A percentile compares a stretch with the other conserved stretches of the same genome.
Conservation (phyloP, 164 flowering plant genomes). For the Vitis cinerea region DNA sequence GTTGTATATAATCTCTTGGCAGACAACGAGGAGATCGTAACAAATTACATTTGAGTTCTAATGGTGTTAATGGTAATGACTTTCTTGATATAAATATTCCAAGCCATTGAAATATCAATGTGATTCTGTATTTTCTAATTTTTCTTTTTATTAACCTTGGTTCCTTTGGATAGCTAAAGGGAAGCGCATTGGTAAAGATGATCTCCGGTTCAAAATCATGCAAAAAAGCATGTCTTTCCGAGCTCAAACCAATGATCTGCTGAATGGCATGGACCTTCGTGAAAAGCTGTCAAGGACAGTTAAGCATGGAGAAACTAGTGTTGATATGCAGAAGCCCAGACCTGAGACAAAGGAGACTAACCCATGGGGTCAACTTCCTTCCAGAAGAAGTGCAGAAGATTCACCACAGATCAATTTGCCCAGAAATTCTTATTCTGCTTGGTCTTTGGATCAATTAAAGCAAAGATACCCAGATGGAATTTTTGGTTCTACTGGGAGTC, state of each 20-base stretch:
- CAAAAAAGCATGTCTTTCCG: conserved; percentile 40
- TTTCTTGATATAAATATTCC: background rate
- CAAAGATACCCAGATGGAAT: conserved; percentile 66
- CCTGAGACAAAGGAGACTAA: conserved; percentile 30
- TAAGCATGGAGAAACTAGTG: conserved; percentile 22
- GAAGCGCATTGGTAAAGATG: conserved; percentile 41
- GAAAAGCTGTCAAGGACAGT: conserved; percentile 54
- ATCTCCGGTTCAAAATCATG: conserved; percentile 70
- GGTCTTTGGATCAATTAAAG: conserved; percentile 59
- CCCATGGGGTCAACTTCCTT: conserved; percentile 33
- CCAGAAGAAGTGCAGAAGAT: conserved; percentile 47
- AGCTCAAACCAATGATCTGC: conserved; percentile 23
- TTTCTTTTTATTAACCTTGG: conserved; percentile 17
- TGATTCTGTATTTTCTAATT: conserved; percentile 11
- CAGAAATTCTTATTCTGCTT: conserved; percentile 48
- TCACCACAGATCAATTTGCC: conserved; percentile 36
- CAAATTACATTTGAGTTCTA: conserved; percentile 16
- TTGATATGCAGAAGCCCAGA: conserved; percentile 15
- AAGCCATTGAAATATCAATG: conserved; percentile 9
- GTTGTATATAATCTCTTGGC: conserved; percentile 10
- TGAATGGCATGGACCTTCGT: conserved; percentile 50
- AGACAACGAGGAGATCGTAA: conserved; percentile 45
- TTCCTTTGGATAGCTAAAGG: conserved; percentile 37
- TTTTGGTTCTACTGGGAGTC: conserved; percentile 40
- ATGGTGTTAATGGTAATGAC: conserved; percentile 41